Base-by-base conservation (phyloP, 2,329 filamentous ascomycete species). In the Lachnellula cervina region DNA sequence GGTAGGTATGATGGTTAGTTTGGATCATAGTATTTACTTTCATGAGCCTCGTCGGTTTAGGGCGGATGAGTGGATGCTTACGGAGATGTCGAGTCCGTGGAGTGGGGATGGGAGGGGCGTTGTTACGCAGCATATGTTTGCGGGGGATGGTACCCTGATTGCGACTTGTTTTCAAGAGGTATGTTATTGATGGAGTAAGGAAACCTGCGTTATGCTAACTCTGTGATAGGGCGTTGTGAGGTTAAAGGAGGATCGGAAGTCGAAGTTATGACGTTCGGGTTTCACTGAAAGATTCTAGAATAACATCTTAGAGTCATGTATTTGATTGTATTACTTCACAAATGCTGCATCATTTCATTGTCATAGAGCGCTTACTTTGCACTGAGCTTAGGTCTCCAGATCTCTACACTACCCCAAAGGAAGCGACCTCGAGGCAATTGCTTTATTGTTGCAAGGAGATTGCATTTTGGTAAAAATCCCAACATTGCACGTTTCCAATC, bases 1-100 rank as follows among this genome's bases (percentile, higher is more conserved):
- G 66, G 74, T 93, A 49, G 88, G 88, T n/a, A 94, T 94, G 89
- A 84, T 91, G 80, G 89, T 94, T 51, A 88, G 83, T 62, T 73
- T 93, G 51, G 89, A 94, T 69, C 89, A 94, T 70, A 81, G 78
- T 50, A 86, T 87, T 59, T 87, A 86, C 70, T 86, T 86, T 65
- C 83, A 87, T 64, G 81, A 84, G 71, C 82, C 83, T 23, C 71
- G 72, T 57, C 71, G 71, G 55, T 80, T 87, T 54, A 75, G 73
- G 63, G 83, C 81, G 4, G 83, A 87, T 65, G 81, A 91, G 71
- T 92, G 88, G 88, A 87, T 91, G 81, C 84, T 90, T 63, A 81
- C 80, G 19, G 88, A 92, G 75, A 89, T 89, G 81, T 81, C 88
- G 72, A 90, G 83, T 54, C 88, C 89, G 0, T 94, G 89, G 89